A percentile compares a stretch with the other conserved stretches of the same genome.
These are phyloP conservation scores for Asclepias syriaca DNA, from an alignment of 257 asterid genomes.

Conservation along the genomic window DNA sequence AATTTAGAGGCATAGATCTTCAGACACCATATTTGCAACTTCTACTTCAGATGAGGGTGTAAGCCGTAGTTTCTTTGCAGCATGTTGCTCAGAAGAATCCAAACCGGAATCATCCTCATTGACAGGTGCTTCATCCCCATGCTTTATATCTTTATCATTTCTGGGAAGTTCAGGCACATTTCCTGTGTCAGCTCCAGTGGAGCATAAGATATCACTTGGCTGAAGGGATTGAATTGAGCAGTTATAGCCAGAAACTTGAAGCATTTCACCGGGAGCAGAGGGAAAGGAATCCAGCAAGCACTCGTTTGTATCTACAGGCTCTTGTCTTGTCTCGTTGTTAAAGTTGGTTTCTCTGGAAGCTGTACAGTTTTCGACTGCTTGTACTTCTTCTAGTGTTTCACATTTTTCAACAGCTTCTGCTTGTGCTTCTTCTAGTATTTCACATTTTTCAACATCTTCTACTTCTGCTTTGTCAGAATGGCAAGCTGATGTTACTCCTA, in stretches of 20 bases:
- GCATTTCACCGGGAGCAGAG: conserved; percentile 23
- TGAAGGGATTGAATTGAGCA: conserved; percentile 17
- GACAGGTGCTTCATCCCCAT: conserved; percentile 1
- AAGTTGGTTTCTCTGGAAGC: conserved; percentile 16
- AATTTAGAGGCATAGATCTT: conserved; percentile 42
- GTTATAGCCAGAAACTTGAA: conserved; percentile 22
- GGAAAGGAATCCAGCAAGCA: conserved; percentile 23
- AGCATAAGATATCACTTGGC: conserved; percentile 14
- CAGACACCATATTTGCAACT: conserved; percentile 22
- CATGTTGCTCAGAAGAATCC: conserved; percentile 31
- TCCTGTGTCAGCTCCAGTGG: conserved; percentile 13
- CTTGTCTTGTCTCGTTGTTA: conserved; percentile 22
- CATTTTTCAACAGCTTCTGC: conserved; percentile 24
- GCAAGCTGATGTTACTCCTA: conserved; percentile 32
- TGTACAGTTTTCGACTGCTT: conserved; percentile 20
- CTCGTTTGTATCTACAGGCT: conserved; percentile 16
- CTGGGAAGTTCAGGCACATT: conserved; percentile 16
- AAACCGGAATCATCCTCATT: conserved; percentile 13
- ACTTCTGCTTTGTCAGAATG: conserved; percentile 31
- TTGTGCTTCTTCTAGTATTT: conserved; percentile 19
- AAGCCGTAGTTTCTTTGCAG: conserved; percentile 55
- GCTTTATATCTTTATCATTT: conserved; percentile 5
- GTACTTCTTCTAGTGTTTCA: conserved; percentile 19
- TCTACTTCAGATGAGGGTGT: conserved; percentile 27
- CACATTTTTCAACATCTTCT: conserved; percentile 23